Evolutionary conservation across 306 rosid genomes (phyloP).

Genomic region (Rubus idaeus): DNA sequence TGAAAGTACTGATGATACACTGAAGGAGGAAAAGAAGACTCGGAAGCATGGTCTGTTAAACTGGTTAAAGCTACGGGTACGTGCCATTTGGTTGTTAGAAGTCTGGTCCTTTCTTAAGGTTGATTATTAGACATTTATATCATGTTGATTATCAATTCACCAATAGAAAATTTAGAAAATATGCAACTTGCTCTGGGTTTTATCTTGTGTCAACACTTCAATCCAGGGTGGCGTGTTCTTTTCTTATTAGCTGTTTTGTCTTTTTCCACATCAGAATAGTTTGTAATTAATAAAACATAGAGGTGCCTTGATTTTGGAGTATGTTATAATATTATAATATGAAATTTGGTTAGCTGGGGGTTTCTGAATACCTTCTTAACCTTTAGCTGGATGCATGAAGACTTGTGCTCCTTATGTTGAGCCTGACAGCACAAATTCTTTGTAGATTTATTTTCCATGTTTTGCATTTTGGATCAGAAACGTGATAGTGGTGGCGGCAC

Average conservation of each 20-base stretch:
- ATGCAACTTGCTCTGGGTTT: conserved; percentile 17
- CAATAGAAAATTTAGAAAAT: not conserved
- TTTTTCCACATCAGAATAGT: not conserved
- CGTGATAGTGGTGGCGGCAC: conserved; percentile 67
- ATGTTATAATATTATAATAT: not conserved
- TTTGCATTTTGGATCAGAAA: conserved; percentile 60
- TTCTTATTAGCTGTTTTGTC: not conserved
- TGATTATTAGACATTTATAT: conserved; percentile 1
- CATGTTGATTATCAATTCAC: not conserved
- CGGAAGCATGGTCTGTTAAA: conserved; percentile 90
- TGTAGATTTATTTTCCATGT: conserved; percentile 23
- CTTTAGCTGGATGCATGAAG: conserved; percentile 10
- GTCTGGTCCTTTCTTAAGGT: not conserved
- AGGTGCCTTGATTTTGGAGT: conserved; percentile 6
- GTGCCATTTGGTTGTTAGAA: conserved; percentile 27
- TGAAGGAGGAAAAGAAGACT: conserved; percentile 81
- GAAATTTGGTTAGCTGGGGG: not conserved
- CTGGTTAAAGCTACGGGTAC: conserved; percentile 92
- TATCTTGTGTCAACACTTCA: conserved; percentile 12
- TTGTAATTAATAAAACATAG: not conserved
- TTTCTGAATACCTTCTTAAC: not conserved
- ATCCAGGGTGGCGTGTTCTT: conserved; percentile 14
- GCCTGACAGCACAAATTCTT: not conserved
- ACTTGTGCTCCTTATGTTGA: not conserved
- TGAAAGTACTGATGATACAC: conserved; percentile 51